Evolutionary conservation across 2,329 filamentous ascomycete species (phyloP).

Genomic region (Leptographium galeiforme): DNA sequence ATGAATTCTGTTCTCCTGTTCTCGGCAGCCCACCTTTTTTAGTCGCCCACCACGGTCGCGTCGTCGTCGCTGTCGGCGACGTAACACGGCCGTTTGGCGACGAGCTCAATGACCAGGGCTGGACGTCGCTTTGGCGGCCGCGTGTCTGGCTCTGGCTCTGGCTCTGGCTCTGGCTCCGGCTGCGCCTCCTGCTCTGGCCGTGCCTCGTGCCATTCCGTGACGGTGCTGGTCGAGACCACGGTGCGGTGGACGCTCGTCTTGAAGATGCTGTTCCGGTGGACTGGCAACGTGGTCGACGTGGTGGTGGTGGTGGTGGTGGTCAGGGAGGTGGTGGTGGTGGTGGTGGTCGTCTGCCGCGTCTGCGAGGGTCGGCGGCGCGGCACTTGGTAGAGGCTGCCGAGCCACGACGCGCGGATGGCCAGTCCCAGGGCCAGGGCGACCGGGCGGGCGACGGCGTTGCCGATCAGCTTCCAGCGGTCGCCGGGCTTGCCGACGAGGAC

Average conservation of each 20-base stretch:
- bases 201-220: not conserved
- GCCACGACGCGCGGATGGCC: slow-evolving; percentile 45
- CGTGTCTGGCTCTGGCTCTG: not conserved
- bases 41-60: no score
- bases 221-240: not conserved
- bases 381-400: slow-evolving; percentile 22
- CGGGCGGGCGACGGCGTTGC: slow-evolving; percentile 63
- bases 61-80: no score
- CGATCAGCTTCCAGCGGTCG: slow-evolving; percentile 53
- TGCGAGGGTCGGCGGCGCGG: not conserved
- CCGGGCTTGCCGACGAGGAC: slow-evolving; percentile 45
- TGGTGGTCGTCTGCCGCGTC: not conserved
- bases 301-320: not conserved
- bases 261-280: slow-evolving; percentile 4
- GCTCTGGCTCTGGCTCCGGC: no score
- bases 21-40: no score
- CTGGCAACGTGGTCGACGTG: not conserved
- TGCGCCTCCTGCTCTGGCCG: no score
- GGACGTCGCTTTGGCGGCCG: not conserved
- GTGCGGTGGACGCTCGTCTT: slow-evolving; percentile 2
- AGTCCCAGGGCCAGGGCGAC: slow-evolving; percentile 55
- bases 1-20: no score
- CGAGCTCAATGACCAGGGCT: not conserved
- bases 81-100: no score
- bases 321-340: not conserved